Base-by-base conservation (phyloP, 495 filamentous ascomycete genomes). In the Podospora appendiculata region DNA sequence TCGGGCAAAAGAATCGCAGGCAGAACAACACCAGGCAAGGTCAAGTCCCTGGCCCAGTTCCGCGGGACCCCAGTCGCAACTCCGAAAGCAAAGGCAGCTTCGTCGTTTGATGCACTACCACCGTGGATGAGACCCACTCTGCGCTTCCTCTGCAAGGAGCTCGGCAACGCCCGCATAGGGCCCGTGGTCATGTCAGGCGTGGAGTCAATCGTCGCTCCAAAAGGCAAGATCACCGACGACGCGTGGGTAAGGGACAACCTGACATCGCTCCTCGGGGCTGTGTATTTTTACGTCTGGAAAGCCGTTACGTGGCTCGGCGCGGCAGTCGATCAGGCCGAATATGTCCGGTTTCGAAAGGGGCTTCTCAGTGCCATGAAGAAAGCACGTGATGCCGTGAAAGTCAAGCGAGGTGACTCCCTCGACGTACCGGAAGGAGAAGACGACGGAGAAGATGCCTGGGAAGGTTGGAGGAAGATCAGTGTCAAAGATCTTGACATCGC, bases 71-170 rank as follows among this genome's bases (percentile, higher is more conserved):
- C 47, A 11, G 41, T 33, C n/a, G 16, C 41, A 10, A 36, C 33
- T n/a, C 17, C 32, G 47, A 45, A 53, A 10, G 3, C 51, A 12
- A 32, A 14, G 19, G 59, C 51, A 4, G 16, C 33, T 34, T n/a
- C 50, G 18, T 6, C 50, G 18, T 25, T 25, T 25, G 36, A 40
- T 33, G 50, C 78, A 49, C 68, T 85, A 16, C 87, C 84, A 0
- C 67, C 69, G 14, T 90, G 85, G 87, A 70, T 83, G 16, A 81
- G 84, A 68, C 78, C 82, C 8, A 76, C 77, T 4, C 79, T 89
- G 32, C 79, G 85, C 18, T 76, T 74, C 33, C 68, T 93, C 6
- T 87, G 84, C 67, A 61, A 63, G 16, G 61, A 65, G 19, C 52
- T 73, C 25, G 66, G 64, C 25, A 59, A 70, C 1, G 45, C 60